Percentiles rank a stretch among this genome's conserved stretches.
These are phyloP conservation scores for Eimeria zaria DNA, from an alignment of 169 alveolate species.

Conservation along the genomic window DNA sequence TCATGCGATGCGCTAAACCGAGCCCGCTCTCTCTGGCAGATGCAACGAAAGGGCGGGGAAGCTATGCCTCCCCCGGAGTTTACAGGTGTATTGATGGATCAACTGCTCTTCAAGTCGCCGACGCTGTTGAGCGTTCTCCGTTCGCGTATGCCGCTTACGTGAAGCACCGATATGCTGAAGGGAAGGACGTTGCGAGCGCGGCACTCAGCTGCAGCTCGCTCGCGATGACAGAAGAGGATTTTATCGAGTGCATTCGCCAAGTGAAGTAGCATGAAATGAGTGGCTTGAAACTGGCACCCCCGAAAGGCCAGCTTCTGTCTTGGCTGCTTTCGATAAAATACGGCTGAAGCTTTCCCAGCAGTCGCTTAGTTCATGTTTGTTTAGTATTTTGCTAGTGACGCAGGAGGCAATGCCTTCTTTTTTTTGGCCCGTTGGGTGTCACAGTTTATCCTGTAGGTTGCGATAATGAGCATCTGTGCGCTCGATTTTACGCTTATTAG, in stretches of 20 bases:
- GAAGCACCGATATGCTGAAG: slow-evolving; percentile 50
- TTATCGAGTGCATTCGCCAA: slow-evolving; percentile 9
- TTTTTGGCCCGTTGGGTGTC: neutral
- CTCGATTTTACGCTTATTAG: too few species aligned
- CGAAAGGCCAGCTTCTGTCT: neutral
- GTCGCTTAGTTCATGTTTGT: neutral
- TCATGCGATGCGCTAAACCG: slow-evolving; percentile 40
- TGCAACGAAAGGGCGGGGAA: neutral
- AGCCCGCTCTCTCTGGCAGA: neutral
- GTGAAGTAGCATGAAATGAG: neutral
- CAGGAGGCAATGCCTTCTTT: neutral
- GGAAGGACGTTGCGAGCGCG: slow-evolving; percentile 28
- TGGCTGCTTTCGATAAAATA: neutral
- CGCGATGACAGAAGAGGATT: slow-evolving; percentile 9
- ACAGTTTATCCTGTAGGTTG: neutral
- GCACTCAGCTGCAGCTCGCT: slow-evolving; percentile 54
- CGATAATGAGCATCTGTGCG: neutral
- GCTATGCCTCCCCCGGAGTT: neutral
- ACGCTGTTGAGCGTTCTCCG: slow-evolving; percentile 30
- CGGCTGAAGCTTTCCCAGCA: neutral
- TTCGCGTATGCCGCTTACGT: slow-evolving; percentile 8
- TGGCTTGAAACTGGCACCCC: neutral
- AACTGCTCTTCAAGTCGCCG: slow-evolving; percentile 29
- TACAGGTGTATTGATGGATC: slow-evolving; percentile 18
- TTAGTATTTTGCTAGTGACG: neutral